phyloP scores from a whole-genome alignment of 148 eudicot species.

The Rhododendron williamsianum region DNA sequence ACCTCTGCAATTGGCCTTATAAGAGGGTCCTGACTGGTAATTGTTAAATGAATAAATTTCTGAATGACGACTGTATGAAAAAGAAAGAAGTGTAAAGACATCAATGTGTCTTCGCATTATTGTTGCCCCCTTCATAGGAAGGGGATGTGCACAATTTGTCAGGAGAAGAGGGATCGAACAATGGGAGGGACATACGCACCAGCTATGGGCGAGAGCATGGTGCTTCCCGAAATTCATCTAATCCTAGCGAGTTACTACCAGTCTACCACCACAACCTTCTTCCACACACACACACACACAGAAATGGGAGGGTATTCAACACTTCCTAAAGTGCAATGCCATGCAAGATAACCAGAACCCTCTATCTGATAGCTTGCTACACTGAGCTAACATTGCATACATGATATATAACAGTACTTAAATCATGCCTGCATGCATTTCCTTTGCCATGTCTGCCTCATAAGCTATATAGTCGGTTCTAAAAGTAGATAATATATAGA shows the following conservation, averaged over 20 bases:
- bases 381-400: not conserved
- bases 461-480: not conserved
- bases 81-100: not conserved
- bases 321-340: not conserved
- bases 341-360: not conserved
- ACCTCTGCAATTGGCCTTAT: not conserved
- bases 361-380: not conserved
- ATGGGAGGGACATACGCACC: not conserved
- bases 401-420: not conserved
- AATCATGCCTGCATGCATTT: not conserved
- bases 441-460: not conserved
- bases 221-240: not conserved
- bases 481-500: not conserved
- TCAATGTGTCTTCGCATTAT: not conserved
- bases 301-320: not conserved
- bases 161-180: not conserved
- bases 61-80: not conserved
- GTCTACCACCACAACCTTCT: not conserved
- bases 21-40: not conserved
- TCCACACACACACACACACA: not conserved
- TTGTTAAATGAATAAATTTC: not conserved
- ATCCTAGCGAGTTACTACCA: not conserved
- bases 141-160: not conserved
- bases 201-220: not conserved
- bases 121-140: not conserved